A percentile compares a stretch with the other conserved stretches of the same genome.
Conservation (phyloP, 139 green algal species). For the Mesotaenium endlicherianum region DNA sequence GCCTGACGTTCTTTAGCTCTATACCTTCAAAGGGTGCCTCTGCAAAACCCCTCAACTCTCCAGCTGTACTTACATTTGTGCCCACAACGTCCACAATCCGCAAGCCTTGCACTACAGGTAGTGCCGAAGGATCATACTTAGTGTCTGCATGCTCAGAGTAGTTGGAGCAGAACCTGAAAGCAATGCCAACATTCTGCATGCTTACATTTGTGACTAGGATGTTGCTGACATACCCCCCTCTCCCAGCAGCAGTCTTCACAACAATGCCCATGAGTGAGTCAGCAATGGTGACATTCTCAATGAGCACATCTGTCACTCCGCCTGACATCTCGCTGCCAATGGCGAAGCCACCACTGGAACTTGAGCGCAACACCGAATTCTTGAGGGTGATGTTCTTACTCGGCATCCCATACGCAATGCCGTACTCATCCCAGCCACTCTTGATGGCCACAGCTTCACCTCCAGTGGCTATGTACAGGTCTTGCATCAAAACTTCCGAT, state of each 20-base stretch:
- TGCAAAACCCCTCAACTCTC: background rate
- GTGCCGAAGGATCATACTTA: background rate
- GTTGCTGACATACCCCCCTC: slow-evolving; percentile 34
- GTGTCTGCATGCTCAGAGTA: background rate
- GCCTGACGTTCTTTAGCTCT: background rate
- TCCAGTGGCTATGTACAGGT: slow-evolving; percentile 27
- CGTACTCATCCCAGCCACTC: slow-evolving; percentile 46
- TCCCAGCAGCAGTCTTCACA: slow-evolving; percentile 10
- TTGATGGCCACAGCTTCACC: slow-evolving; percentile 50
- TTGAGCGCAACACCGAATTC: background rate
- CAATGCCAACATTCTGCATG: slow-evolving; percentile 2
- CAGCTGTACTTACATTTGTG: background rate
- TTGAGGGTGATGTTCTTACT: slow-evolving; percentile 17
- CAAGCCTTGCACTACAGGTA: slow-evolving; percentile 4
- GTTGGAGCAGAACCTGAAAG: background rate
- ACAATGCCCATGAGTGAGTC: background rate
- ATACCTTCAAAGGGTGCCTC: background rate
- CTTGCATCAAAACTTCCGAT: slow-evolving; percentile 44
- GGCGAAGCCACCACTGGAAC: background rate
- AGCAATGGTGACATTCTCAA: background rate
- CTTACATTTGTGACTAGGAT: slow-evolving; percentile 5
- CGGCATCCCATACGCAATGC: slow-evolving; percentile 22
- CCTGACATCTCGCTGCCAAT: slow-evolving; percentile 49
- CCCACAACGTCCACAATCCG: background rate
- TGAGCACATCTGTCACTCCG: slow-evolving; percentile 18